These are phyloP conservation scores for Microbotryomycetes sp. DNA, from an alignment of 1,284 basidiomycete genomes.

Conservation along the genomic window DNA sequence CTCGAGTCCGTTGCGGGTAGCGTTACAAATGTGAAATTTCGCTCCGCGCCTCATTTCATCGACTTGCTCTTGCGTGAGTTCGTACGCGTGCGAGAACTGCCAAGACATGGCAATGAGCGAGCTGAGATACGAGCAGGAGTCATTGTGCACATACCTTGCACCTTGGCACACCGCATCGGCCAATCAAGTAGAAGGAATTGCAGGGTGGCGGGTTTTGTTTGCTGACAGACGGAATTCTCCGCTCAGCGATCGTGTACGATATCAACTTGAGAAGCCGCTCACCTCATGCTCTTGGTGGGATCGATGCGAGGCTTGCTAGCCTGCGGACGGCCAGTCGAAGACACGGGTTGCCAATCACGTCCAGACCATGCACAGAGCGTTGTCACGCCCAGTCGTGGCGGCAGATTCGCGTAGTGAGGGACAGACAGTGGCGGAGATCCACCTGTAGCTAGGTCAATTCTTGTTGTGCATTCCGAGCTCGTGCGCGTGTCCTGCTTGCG, in stretches of 20 bases:
- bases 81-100: slow-evolving; percentile 23
- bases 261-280: neutral
- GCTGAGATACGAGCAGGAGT: neutral
- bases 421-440: no score
- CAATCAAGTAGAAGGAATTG: slow-evolving; percentile 10
- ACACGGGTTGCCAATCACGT: neutral
- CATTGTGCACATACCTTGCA: neutral
- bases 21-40: slow-evolving; percentile 25
- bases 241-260: neutral
- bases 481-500: neutral
- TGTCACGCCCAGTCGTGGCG: neutral
- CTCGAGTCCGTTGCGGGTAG: slow-evolving; percentile 13
- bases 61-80: slow-evolving; percentile 11
- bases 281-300: neutral
- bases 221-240: neutral
- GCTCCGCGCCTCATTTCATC: slow-evolving; percentile 21
- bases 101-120: neutral
- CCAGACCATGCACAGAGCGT: neutral
- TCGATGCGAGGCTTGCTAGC: neutral
- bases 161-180: neutral
- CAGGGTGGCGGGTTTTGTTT: slow-evolving; percentile 21
- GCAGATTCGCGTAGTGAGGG: no score
- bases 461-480: neutral
- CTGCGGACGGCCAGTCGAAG: neutral
- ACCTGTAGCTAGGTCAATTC: no score